Evolutionary conservation across 352 stramenopile species (phyloP), one percentile per base, ranked within the genome.

Genomic region (Globisporangium apiculatum): DNA sequence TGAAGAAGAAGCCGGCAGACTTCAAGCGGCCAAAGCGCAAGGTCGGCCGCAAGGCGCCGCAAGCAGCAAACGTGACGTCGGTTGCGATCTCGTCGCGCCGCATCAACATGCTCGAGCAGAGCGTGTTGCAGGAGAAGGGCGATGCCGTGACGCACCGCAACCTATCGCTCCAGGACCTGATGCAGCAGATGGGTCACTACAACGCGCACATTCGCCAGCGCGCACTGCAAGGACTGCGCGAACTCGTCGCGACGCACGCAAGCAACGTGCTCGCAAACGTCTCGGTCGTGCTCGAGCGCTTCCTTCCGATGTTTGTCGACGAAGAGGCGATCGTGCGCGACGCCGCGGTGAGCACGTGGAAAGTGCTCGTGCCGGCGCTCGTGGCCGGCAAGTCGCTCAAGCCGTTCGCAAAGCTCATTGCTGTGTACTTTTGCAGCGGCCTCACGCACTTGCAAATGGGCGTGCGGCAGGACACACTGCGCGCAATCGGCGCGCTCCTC

Each of bases 11-110:
- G 71, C 83, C 83, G 9, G 81, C 68, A 38, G 83, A 94, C 66
- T 94, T 94, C 62, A 94, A 94, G 78, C 81, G 81, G 18, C 83
- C 79, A 12, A 94, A 94, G 79, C 83, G 78, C 67, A 94, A 94
- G 65, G 83, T 94, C 36, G 83, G 83, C 11, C 79, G 81, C 42
- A 85, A 86, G 56, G 79, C 74, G 1, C 65, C 75, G 12, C 79
- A 74, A 51, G 69, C 79, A 31, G 76, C 83, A 40, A 94, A 94
- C 51, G 83, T 94, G 18, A 94, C 83, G 36, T 87, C 74, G 41
- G 83, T 91, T 46, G 68, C 65, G 37, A 78, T 94, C 54, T 69
- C 79, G 5, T 91, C 81, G 37, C 83, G 83, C 12, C 83, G 83
- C 62, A 88, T 94, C 64, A 89, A 90, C 53, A 67, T 94, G 57